A percentile compares a stretch with the other conserved stretches of the same genome.
Conservation (phyloP, 768 basidiomycete species). For the Rhizopogon roseolus region DNA sequence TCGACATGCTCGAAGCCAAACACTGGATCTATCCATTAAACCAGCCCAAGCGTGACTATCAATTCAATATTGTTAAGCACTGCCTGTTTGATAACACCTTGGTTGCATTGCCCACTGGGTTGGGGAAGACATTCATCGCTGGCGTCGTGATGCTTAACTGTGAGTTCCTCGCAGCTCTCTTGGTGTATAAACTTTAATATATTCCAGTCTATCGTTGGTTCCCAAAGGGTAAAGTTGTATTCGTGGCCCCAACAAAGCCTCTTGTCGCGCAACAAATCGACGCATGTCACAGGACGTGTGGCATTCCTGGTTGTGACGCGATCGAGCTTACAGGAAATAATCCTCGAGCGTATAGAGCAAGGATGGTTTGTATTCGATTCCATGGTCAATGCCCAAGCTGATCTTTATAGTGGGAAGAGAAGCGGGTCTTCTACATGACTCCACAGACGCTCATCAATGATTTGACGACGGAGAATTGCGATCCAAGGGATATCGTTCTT, state of each 20-base stretch:
- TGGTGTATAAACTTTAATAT: slow-evolving; percentile 1
- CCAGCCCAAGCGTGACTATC: slow-evolving; percentile 84
- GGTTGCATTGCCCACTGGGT: slow-evolving; percentile 90
- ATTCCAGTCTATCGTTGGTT: slow-evolving; percentile 84
- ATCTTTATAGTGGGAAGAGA: slow-evolving; percentile 62
- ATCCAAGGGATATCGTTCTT: slow-evolving; percentile 76
- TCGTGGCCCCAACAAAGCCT: slow-evolving; percentile 95
- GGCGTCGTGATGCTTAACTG: slow-evolving; percentile 96
- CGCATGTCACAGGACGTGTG: slow-evolving; percentile 90
- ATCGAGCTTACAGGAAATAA: slow-evolving; percentile 84
- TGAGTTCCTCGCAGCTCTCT: slow-evolving; percentile 28
- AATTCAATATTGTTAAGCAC: slow-evolving; percentile 85
- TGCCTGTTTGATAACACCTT: slow-evolving; percentile 91
- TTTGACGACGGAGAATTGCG: slow-evolving; percentile 64
- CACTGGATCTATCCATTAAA: slow-evolving; percentile 95
- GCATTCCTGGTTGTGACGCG: slow-evolving; percentile 84
- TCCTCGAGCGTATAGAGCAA: slow-evolving; percentile 44
- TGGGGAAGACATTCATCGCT: slow-evolving; percentile 98
- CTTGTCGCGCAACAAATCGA: slow-evolving; percentile 93
- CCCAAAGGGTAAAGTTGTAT: slow-evolving; percentile 86
- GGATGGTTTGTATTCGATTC: slow-evolving; percentile 45
- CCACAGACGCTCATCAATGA: slow-evolving; percentile 94
- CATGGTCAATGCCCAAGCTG: neutral
- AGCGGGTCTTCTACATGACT: slow-evolving; percentile 92
- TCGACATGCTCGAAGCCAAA: slow-evolving; percentile 73